Evolutionary conservation across 208 protist species (phyloP).

Genomic region (Phytomonas sp.): DNA sequence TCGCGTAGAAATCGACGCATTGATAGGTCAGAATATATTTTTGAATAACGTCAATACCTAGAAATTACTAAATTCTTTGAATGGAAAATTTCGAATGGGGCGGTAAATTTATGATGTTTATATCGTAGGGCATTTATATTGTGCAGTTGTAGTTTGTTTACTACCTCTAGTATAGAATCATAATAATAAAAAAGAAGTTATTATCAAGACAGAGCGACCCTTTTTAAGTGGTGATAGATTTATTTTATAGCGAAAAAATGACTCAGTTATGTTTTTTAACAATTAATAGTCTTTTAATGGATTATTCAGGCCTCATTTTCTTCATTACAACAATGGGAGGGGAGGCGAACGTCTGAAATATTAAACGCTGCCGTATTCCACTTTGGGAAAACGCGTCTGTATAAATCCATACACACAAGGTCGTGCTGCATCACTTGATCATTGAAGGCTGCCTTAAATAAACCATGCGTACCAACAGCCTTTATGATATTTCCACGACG

Average conservation of each 20-base stretch:
- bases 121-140: background rate
- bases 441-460: conserved; percentile 95
- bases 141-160: background rate
- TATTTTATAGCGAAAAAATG: background rate
- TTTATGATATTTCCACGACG: conserved; percentile 93
- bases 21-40: conserved; percentile 7
- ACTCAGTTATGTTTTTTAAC: conserved; percentile 8
- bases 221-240: conserved; percentile 5
- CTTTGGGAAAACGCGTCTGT: conserved; percentile 95
- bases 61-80: background rate
- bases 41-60: background rate
- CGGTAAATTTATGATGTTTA: background rate
- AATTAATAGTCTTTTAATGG: background rate
- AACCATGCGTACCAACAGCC: conserved; percentile 93
- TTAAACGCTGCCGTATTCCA: conserved; percentile 83
- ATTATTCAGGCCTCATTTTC: background rate
- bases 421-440: conserved; percentile 92
- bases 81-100: conserved; percentile 5
- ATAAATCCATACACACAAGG: conserved; percentile 96
- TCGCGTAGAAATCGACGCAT: background rate
- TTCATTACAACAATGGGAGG: background rate
- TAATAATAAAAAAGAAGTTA: background rate
- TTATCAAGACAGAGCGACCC: conserved; percentile 5
- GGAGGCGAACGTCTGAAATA: conserved; percentile 24
- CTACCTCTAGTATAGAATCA: background rate